Evolutionary conservation across 164 flowering plant genomes (phyloP).

Genomic region (Vitis vinifera): ASM3070453v1 NC_081817.1:27416001-27416500

Average conservation of each 20-base stretch:
- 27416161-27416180: not conserved
- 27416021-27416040: conserved; percentile 8
- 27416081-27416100: conserved; percentile 11
- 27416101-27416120: conserved; percentile 15
- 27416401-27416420: conserved; percentile 1
- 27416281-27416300: too few relatives aligned
- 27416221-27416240: conserved; percentile 17
- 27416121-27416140: not conserved
- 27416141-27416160: not conserved
- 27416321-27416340: too few relatives aligned
- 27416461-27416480: too few relatives aligned
- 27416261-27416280: not conserved
- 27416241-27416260: conserved; percentile 13
- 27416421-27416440: conserved; percentile 12
- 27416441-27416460: conserved; percentile 5
- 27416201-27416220: conserved; percentile 9
- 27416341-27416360: too few relatives aligned
- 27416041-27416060: not conserved
- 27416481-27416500: too few relatives aligned
- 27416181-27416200: conserved; percentile 11
- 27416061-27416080: conserved; percentile 6
- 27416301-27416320: too few relatives aligned
- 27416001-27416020: conserved; percentile 18
- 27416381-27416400: too few relatives aligned
- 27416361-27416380: too few relatives aligned